Base-by-base conservation (phyloP, 2,329 filamentous ascomycete genomes). In the Sclerotinia glacialis region DNA sequence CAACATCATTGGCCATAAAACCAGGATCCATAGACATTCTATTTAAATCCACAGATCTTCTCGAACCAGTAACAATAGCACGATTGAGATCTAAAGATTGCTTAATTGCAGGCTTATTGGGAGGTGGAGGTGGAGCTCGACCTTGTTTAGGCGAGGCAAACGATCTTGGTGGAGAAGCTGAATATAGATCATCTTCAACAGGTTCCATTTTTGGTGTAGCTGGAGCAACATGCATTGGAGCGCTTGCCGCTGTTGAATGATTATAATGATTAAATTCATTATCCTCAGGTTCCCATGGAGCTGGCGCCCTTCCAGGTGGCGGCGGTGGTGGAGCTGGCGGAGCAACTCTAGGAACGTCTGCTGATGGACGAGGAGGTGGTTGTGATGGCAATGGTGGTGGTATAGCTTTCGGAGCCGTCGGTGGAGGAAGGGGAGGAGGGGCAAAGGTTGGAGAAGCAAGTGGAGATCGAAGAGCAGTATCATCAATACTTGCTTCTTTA, bases 1-100 rank as follows among this genome's bases (percentile, higher is more conserved):
- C 93, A 66, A 98, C 79, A 68, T 98, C 93, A 66, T 88, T 89
- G 50, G 95, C 95, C 69, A 98, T 94, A 75, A 88, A 96, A 1
- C 92, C 91, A 54, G 89, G 87, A 71, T 94, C 91, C 67, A 88
- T 84, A 7, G 89, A 89, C 77, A 91, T 89, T 56, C 94, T 86
- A 49, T 84, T 78, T 66, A 90, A 81, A 71, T 99, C 95, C 78
- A 91, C 86, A 28, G 76, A 78, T 67, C 83, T 79, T 65, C 87
- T 83, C 46, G 23, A 46, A 7, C 64, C 55, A 64, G 77, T 79
- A 5, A 79, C 78, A 37, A 80, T 76, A 21, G 78, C 78, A 68
- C 89, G 83, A 46, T 83, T 80, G 16, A 88, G 79, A 73, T 95
- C 91, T 62, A 88, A 73, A 16, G 89, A 92, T 74, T 86, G 84